Percentiles rank a stretch among this genome's conserved stretches.
Conservation (phyloP, 2,329 filamentous ascomycete genomes). For the Keithomyces neogunnii region DNA sequence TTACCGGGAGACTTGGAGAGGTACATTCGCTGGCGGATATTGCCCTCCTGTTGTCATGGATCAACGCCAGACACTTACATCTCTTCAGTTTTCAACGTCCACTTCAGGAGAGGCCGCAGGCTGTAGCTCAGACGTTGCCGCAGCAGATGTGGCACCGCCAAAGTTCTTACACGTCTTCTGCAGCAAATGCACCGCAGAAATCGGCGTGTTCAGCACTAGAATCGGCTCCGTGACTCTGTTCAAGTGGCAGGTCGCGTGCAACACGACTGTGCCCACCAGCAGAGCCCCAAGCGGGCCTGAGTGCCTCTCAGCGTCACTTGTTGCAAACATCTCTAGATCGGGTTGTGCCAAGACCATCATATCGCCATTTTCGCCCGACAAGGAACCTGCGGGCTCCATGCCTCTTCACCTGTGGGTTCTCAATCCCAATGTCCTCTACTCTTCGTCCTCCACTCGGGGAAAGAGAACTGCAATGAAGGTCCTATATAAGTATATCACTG, state of each 20-base stretch:
- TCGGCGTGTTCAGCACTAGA: slow-evolving; percentile 40
- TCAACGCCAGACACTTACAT: slow-evolving; percentile 14
- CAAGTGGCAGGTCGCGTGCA: slow-evolving; percentile 48
- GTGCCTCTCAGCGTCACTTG: slow-evolving; percentile 44
- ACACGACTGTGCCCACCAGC: slow-evolving; percentile 18
- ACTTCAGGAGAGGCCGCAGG: slow-evolving; percentile 20
- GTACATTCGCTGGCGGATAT: slow-evolving; percentile 27
- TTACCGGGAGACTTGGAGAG: slow-evolving; percentile 39
- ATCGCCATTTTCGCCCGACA: slow-evolving; percentile 21
- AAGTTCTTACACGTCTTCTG: slow-evolving; percentile 36
- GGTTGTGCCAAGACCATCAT: slow-evolving; percentile 50
- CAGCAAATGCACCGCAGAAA: slow-evolving; percentile 31
- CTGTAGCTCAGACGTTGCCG: slow-evolving; percentile 16
- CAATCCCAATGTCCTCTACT: slow-evolving; percentile 45
- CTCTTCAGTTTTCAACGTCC: slow-evolving; percentile 29
- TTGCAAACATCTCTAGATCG: slow-evolving; percentile 45
- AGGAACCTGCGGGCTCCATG: slow-evolving; percentile 3
- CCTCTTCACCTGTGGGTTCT: slow-evolving; percentile 47
- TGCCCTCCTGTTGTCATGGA: not conserved
- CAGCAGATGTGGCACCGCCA: slow-evolving; percentile 13
- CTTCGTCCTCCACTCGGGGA: slow-evolving; percentile 28
- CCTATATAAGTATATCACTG: slow-evolving; percentile 37
- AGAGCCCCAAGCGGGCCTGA: slow-evolving; percentile 33
- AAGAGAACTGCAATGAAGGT: slow-evolving; percentile 41
- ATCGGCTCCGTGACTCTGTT: slow-evolving; percentile 41